These are phyloP conservation scores for Apostasia ramifera DNA, from an alignment of 106 monocot species.

Conservation along the genomic window DNA sequence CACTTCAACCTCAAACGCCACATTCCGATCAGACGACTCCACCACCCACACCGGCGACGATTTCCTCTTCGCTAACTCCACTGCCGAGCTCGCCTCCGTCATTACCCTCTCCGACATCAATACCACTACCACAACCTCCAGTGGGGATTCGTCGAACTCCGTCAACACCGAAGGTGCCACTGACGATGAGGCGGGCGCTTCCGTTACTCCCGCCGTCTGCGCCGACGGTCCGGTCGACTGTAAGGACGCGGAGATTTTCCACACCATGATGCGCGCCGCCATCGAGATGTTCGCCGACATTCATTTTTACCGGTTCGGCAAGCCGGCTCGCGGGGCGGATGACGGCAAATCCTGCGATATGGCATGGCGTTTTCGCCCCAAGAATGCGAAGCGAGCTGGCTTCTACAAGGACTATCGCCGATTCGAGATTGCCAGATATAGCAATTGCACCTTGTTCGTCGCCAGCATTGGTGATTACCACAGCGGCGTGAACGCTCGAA, in stretches of 20 bases:
- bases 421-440: constrained; percentile 41
- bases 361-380: constrained; percentile 88
- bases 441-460: constrained; percentile 43
- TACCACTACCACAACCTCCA: constrained; percentile 8
- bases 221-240: constrained; percentile 28
- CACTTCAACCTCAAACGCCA: constrained; percentile 63
- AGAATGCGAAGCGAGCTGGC: constrained; percentile 51
- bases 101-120: constrained; percentile 7
- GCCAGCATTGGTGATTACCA: constrained; percentile 72
- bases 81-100: constrained; percentile 1
- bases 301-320: constrained; percentile 80
- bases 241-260: constrained; percentile 44
- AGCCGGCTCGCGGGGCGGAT: constrained; percentile 30
- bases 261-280: constrained; percentile 69
- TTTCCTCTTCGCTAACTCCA: constrained; percentile 20
- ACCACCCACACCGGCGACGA: constrained; percentile 49
- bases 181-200: not conserved
- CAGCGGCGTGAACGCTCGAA: constrained; percentile 61
- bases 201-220: constrained; percentile 3
- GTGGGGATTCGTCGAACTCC: not conserved
- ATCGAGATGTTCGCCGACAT: constrained; percentile 67
- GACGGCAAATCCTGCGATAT: constrained; percentile 55
- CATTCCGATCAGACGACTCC: constrained; percentile 46
- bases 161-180: not conserved
- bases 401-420: constrained; percentile 90